phyloP scores from a whole-genome alignment of 257 asterid genomes.

The Plantago elongata region DNA sequence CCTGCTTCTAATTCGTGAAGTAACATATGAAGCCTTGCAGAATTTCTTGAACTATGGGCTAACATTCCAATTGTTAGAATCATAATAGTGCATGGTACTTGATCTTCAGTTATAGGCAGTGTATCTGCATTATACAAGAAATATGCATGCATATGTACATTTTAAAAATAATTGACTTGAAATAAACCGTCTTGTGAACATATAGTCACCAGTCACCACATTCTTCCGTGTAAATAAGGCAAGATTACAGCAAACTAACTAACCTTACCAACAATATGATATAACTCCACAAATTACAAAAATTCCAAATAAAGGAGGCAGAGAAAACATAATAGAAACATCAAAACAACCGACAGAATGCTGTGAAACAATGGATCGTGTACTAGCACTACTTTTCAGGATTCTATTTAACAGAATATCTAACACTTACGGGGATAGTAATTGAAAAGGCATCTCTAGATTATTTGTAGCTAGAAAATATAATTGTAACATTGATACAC shows the following conservation, averaged over 20 bases:
- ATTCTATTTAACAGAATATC: not conserved
- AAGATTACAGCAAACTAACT: too few species aligned
- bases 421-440: not conserved
- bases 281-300: not conserved
- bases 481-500: too few species aligned
- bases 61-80: not conserved
- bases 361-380: not conserved
- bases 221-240: too few species aligned
- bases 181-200: too few species aligned
- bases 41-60: not conserved
- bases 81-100: not conserved
- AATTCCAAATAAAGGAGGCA: not conserved
- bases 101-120: too few species aligned
- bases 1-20: not conserved
- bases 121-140: too few species aligned
- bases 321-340: not conserved
- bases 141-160: too few species aligned
- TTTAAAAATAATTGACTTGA: too few species aligned
- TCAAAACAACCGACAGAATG: slow-evolving; percentile 1
- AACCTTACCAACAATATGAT: slow-evolving; percentile 3
- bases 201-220: too few species aligned
- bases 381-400: not conserved
- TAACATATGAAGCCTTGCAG: not conserved
- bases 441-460: not conserved
- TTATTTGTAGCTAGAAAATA: not conserved